These are phyloP conservation scores for Monosporozyma unispora DNA, from an alignment of 805 yeast genomes.

Conservation along the genomic window DNA sequence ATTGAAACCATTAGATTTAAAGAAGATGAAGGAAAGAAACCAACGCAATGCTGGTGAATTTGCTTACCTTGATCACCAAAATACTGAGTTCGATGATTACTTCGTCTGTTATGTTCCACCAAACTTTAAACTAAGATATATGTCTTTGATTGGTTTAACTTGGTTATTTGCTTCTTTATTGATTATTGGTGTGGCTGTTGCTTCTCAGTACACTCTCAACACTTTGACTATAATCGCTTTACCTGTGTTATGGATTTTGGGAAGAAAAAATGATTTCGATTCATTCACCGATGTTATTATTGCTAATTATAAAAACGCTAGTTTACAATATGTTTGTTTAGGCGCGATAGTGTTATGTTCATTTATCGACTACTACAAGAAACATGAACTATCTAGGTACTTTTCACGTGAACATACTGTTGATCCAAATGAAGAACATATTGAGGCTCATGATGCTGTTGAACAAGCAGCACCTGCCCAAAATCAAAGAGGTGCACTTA, in stretches of 20 bases:
- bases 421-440: slow-evolving; percentile 10
- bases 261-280: not conserved
- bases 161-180: slow-evolving; percentile 39
- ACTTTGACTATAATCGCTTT: slow-evolving; percentile 7
- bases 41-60: slow-evolving; percentile 36
- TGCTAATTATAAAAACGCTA: slow-evolving; percentile 9
- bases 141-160: slow-evolving; percentile 31
- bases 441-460: not conserved
- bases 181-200: slow-evolving; percentile 14
- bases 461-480: not conserved
- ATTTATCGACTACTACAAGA: slow-evolving; percentile 13
- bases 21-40: slow-evolving; percentile 26
- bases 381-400: slow-evolving; percentile 8
- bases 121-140: slow-evolving; percentile 50
- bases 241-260: slow-evolving; percentile 6
- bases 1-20: slow-evolving; percentile 31
- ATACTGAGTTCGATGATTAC: slow-evolving; percentile 39
- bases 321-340: slow-evolving; percentile 16
- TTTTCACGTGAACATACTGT: slow-evolving; percentile 17
- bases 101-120: slow-evolving; percentile 85
- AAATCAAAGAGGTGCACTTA: slow-evolving; percentile 1
- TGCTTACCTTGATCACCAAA: slow-evolving; percentile 36
- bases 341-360: slow-evolving; percentile 11
- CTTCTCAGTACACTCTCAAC: slow-evolving; percentile 14
- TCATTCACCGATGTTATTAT: not conserved